Conservation (phyloP, 2,329 filamentous ascomycete species). For the Penicillium sp. region DNA sequence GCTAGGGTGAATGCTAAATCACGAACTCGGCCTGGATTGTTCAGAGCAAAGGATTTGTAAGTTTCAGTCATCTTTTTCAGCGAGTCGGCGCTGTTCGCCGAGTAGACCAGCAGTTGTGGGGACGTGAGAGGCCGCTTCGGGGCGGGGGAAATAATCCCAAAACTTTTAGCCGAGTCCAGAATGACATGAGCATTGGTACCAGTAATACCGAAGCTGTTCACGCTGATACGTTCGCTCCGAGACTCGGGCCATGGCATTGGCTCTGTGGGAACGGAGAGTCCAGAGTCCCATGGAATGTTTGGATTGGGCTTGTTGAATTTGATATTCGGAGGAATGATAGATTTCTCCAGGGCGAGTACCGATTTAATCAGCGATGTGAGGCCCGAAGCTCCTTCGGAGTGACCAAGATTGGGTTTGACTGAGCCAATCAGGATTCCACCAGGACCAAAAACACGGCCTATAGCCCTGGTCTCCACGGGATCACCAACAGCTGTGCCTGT, state of each 20-base stretch:
- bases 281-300: not conserved
- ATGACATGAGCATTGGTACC: conserved; percentile 20
- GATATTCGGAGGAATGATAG: conserved; percentile 17
- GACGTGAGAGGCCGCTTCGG: not conserved
- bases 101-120: conserved; percentile 18
- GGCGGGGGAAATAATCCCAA: not conserved
- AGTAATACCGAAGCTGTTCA: conserved; percentile 22
- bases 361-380: conserved; percentile 21
- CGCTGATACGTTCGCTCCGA: conserved; percentile 4
- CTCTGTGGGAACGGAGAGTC: conserved; percentile 14
- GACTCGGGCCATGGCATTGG: conserved; percentile 13
- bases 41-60: conserved; percentile 16
- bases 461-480: conserved; percentile 2
- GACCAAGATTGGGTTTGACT: conserved; percentile 26
- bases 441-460: conserved; percentile 6
- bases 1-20: conserved; percentile 27
- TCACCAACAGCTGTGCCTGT: conserved; percentile 16
- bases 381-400: conserved; percentile 21
- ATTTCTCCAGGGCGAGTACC: conserved; percentile 19
- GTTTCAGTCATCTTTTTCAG: conserved; percentile 20
- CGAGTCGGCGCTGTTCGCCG: conserved; percentile 19
- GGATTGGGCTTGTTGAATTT: conserved; percentile 18
- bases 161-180: not conserved
- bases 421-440: not conserved
- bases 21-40: conserved; percentile 11